Base-by-base conservation (phyloP, 306 rosid species). In the Castanospermum australe region DNA sequence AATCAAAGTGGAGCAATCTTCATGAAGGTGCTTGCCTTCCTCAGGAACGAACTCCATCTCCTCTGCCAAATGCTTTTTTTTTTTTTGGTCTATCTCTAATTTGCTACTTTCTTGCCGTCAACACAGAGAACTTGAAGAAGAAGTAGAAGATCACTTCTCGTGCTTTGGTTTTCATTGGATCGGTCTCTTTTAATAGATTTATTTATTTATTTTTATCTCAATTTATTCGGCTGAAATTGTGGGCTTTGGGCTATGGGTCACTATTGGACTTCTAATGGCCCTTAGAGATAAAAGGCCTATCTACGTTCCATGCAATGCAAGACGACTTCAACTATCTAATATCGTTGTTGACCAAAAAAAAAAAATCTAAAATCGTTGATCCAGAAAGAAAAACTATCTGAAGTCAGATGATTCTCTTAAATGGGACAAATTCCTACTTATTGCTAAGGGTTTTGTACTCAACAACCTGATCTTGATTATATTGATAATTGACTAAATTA, bases 1-100 rank as follows among this genome's bases (percentile, higher is more conserved):
- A 71, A 95, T 79, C 21, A 95, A 88, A 64, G 97, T 88, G 65
- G 98, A 83, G 75, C 91, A 90, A 15, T 86, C 88, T 5, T 76
- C 82, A 30, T 85, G 56, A 57, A 73, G 69, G 8, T 33, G 80
- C 75, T 89, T 89, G 59, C 88, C 91, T 84, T 88, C 88, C 82
- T 87, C 97, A 24, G 83, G 77, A 75, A 89, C 15, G 85, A 91
- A 89, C 63, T 94, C 93, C 97, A 87, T 90, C 61, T 18, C 17
- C 8, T 61, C 44, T 6, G 30, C 8, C 20, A 65, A 65, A 10
- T 17, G 52, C 21, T n/a, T n/a, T n/a, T n/a, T n/a, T n/a, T n/a
- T n/a, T n/a, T n/a, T n/a, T n/a, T n/a, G n/a, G n/a, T n/a, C n/a
- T n/a, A n/a, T n/a, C n/a, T n/a, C n/a, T n/a, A 75, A 63, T 56